Conservation (phyloP, 1,284 basidiomycete species). For the Lignosus rhinocerotis region DNA sequence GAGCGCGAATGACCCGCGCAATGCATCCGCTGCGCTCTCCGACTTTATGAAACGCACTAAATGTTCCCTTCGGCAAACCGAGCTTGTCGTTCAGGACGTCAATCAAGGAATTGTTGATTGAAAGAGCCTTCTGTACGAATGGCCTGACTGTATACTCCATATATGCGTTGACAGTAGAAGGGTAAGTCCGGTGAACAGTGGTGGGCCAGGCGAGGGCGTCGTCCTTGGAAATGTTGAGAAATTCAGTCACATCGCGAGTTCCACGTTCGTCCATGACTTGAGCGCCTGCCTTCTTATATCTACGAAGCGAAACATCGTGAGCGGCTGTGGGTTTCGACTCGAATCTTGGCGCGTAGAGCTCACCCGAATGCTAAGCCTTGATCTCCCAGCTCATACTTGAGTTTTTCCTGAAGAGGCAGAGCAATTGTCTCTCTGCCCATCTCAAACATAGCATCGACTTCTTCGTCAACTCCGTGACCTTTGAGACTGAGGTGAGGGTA, state of each 20-base stretch:
- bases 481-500: slow-evolving; percentile 27
- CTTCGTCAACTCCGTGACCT: slow-evolving; percentile 37
- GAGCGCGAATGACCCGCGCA: slow-evolving; percentile 34
- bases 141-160: slow-evolving; percentile 34
- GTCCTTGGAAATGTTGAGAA: slow-evolving; percentile 35
- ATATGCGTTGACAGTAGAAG: slow-evolving; percentile 31
- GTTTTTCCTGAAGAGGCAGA: slow-evolving; percentile 37
- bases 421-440: slow-evolving; percentile 37
- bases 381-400: slow-evolving; percentile 40
- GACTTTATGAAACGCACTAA: slow-evolving; percentile 13
- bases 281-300: slow-evolving; percentile 35
- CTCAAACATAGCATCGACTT: slow-evolving; percentile 36
- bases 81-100: slow-evolving; percentile 35
- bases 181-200: slow-evolving; percentile 32
- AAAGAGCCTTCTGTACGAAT: slow-evolving; percentile 34
- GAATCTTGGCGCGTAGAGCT: neutral
- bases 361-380: slow-evolving; percentile 36
- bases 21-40: slow-evolving; percentile 21
- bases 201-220: slow-evolving; percentile 35
- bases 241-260: slow-evolving; percentile 33
- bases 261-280: slow-evolving; percentile 36
- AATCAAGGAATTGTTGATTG: slow-evolving; percentile 34
- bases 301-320: slow-evolving; percentile 1
- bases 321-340: too few relatives aligned
- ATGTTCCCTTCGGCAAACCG: slow-evolving; percentile 19